A percentile compares a stretch with the other conserved stretches of the same genome.
phyloP scores from a whole-genome alignment of 345 rosid genomes.

The Populus simonii region DNA sequence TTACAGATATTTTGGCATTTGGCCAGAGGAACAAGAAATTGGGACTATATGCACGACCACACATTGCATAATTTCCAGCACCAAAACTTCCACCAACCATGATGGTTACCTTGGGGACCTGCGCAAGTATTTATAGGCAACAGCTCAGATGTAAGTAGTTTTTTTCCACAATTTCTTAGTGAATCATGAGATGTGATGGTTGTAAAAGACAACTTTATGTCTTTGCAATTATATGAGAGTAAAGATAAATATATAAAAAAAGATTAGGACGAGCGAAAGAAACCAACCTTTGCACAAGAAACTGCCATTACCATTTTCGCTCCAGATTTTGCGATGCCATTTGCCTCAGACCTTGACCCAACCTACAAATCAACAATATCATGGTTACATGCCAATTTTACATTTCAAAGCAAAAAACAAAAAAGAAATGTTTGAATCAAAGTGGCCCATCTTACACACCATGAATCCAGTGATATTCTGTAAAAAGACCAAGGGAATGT shows the following conservation, averaged over 20 bases:
- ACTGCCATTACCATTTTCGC: conserved; percentile 99
- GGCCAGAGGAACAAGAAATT: conserved; percentile 95
- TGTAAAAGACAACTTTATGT: neutral
- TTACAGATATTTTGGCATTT: conserved; percentile 86
- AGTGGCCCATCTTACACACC: conserved; percentile 37
- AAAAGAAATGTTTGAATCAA: neutral
- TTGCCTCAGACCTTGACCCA: conserved; percentile 95
- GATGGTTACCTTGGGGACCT: conserved; percentile 89
- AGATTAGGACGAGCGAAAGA: neutral
- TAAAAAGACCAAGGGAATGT: conserved; percentile 84
- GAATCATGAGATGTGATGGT: neutral
- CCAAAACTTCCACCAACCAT: conserved; percentile 94
- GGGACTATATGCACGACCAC: conserved; percentile 94
- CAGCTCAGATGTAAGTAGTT: neutral
- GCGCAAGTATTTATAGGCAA: conserved; percentile 13
- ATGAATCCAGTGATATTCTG: conserved; percentile 96
- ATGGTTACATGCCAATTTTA: neutral
- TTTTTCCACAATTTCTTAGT: neutral
- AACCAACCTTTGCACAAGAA: conserved; percentile 82
- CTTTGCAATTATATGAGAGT: neutral
- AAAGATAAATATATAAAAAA: neutral
- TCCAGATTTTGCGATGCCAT: conserved; percentile 95
- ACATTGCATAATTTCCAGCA: conserved; percentile 98
- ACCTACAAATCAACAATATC: conserved; percentile 46
- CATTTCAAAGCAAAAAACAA: conserved; percentile 4